phyloP scores from a whole-genome alignment of 306 rosid species.

The Mimosa pudica region DNA sequence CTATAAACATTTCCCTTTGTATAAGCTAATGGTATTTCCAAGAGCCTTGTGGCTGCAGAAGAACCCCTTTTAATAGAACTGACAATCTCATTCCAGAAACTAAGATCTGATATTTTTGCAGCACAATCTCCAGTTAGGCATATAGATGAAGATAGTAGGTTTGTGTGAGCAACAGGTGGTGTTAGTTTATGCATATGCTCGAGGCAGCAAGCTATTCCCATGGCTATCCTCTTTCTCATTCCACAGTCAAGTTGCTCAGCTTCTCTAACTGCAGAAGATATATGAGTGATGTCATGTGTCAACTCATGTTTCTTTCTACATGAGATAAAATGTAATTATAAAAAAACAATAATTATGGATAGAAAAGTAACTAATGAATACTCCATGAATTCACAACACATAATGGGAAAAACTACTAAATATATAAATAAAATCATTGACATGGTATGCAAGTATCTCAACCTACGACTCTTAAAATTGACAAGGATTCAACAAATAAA shows the following conservation, averaged over 20 bases:
- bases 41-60: constrained; percentile 33
- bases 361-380: too few species aligned
- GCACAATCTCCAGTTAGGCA: constrained; percentile 92
- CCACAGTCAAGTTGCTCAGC: constrained; percentile 87
- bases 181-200: constrained; percentile 75
- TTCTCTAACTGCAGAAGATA: constrained; percentile 73
- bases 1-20: constrained; percentile 68
- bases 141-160: constrained; percentile 68
- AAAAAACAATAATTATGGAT: too few species aligned
- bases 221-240: constrained; percentile 75
- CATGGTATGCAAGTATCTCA: too few species aligned
- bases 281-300: neutral
- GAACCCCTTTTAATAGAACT: constrained; percentile 42
- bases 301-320: neutral
- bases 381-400: too few species aligned
- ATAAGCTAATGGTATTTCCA: constrained; percentile 44
- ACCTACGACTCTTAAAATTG: too few species aligned
- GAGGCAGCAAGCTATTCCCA: constrained; percentile 90
- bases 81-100: constrained; percentile 63
- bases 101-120: constrained; percentile 79
- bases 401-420: too few species aligned
- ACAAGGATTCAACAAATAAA: too few species aligned
- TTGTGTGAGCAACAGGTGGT: constrained; percentile 66
- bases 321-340: too few species aligned
- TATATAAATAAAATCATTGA: too few species aligned